Evolutionary conservation across 257 asterid genomes (phyloP).

Genomic region (Sherardia arvensis): DNA sequence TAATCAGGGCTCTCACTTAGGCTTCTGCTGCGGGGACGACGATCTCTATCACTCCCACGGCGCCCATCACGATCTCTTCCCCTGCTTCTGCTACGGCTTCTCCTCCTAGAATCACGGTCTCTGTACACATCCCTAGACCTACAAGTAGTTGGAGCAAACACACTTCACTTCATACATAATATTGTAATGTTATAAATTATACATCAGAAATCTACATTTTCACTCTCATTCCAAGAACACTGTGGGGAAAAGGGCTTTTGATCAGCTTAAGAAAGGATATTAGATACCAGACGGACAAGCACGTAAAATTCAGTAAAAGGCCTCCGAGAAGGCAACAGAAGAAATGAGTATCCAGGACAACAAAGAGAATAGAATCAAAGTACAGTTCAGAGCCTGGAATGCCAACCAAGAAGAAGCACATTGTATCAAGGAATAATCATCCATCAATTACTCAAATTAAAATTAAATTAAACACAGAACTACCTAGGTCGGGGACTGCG

Average conservation of each 20-base stretch:
- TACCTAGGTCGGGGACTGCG: constrained; percentile 93
- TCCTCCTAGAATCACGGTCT: constrained; percentile 58
- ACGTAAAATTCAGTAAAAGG: background rate
- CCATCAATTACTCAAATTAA: too few relatives aligned
- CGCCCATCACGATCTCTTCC: constrained; percentile 61
- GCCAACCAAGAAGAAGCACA: background rate
- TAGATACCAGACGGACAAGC: background rate
- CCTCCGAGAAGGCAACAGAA: too few relatives aligned
- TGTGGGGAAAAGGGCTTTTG: background rate
- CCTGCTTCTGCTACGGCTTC: constrained; percentile 75
- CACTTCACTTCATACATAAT: too few relatives aligned
- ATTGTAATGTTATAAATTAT: too few relatives aligned
- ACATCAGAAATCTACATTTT: background rate
- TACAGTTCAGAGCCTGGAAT: background rate
- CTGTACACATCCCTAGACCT: constrained; percentile 45
- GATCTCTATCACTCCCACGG: constrained; percentile 59
- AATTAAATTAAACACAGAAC: too few relatives aligned
- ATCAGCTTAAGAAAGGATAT: background rate
- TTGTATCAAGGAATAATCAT: too few relatives aligned
- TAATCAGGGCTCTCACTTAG: constrained; percentile 58
- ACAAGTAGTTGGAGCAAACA: background rate
- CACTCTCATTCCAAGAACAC: background rate
- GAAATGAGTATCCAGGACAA: background rate
- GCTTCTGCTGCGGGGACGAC: constrained; percentile 47
- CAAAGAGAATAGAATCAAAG: background rate